Evolutionary conservation across 441 rosid genomes (phyloP).

Genomic region (Euphorbia schlechtendalii): DNA sequence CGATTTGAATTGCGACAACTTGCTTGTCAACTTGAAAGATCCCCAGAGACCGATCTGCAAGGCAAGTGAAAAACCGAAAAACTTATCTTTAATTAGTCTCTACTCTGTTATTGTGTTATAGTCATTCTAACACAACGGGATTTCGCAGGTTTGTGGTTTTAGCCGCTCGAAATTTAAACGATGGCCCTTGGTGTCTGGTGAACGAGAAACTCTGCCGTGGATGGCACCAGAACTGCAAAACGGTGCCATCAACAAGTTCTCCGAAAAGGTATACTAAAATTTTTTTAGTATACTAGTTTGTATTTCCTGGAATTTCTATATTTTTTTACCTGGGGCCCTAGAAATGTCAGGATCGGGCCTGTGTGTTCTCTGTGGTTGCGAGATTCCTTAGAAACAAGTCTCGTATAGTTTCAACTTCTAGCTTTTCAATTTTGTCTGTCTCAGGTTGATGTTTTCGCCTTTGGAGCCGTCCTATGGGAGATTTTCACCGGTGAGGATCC

Average conservation of each 20-base stretch:
- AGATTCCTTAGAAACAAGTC: not conserved
- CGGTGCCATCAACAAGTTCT: constrained; percentile 84
- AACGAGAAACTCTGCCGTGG: constrained; percentile 59
- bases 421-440: not conserved
- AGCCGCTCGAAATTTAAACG: constrained; percentile 94
- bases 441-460: constrained; percentile 93
- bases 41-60: constrained; percentile 91
- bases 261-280: constrained; percentile 79
- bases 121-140: constrained; percentile 5
- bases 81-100: too few relatives aligned
- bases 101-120: not conserved
- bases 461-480: constrained; percentile 92
- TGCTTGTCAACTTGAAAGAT: constrained; percentile 97
- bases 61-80: constrained; percentile 31
- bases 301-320: too few relatives aligned
- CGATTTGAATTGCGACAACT: constrained; percentile 92
- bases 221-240: constrained; percentile 98
- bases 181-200: constrained; percentile 93
- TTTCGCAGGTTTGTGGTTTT: constrained; percentile 86
- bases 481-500: constrained; percentile 97
- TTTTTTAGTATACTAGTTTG: too few relatives aligned
- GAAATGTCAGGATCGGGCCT: too few relatives aligned
- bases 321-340: not conserved
- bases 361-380: not conserved
- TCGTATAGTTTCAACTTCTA: too few relatives aligned